phyloP scores from a whole-genome alignment of 2,329 filamentous ascomycete species.

The Phaeomoniella chlamydospora region DNA sequence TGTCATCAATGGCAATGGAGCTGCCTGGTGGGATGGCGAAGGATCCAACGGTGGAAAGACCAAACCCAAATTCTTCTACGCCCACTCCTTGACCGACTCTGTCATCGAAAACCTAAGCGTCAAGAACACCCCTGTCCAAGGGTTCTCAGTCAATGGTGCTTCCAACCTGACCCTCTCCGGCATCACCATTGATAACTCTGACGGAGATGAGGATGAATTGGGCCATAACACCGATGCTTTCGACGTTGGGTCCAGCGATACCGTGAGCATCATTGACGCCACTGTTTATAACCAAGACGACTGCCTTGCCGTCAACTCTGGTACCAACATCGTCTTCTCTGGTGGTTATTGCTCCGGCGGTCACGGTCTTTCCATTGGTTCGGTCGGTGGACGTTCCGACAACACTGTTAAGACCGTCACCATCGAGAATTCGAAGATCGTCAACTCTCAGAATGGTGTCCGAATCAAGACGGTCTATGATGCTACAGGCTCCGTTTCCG shows the following conservation, averaged over 20 bases:
- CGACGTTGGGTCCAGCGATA: constrained; percentile 35
- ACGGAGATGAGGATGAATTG: constrained; percentile 31
- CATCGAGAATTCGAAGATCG: constrained; percentile 34
- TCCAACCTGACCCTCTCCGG: constrained; percentile 35
- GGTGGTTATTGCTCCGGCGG: constrained; percentile 29
- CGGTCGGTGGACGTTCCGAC: constrained; percentile 32
- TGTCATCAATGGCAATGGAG: constrained; percentile 41
- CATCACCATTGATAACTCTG: constrained; percentile 44
- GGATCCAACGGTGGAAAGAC: constrained; percentile 45
- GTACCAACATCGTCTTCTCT: constrained; percentile 32
- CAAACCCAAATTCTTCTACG: constrained; percentile 52
- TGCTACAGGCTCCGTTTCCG: constrained; percentile 35
- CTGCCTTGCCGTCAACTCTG: constrained; percentile 44
- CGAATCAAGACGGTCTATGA: constrained; percentile 36
- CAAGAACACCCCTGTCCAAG: constrained; percentile 20
- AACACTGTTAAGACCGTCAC: constrained; percentile 38
- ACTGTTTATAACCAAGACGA: constrained; percentile 48
- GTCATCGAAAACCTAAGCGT: constrained; percentile 17
- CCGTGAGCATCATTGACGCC: constrained; percentile 37
- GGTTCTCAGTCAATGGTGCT: constrained; percentile 20
- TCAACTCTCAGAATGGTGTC: constrained; percentile 21
- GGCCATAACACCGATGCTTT: constrained; percentile 47
- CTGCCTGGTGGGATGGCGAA: constrained; percentile 46
- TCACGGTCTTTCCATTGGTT: constrained; percentile 29
- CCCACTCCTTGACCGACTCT: constrained; percentile 17